Percentiles rank a stretch among this genome's conserved stretches.
Evolutionary conservation across 768 basidiomycete species (phyloP).

Genomic region (Macrolepiota fuliginosa): DNA sequence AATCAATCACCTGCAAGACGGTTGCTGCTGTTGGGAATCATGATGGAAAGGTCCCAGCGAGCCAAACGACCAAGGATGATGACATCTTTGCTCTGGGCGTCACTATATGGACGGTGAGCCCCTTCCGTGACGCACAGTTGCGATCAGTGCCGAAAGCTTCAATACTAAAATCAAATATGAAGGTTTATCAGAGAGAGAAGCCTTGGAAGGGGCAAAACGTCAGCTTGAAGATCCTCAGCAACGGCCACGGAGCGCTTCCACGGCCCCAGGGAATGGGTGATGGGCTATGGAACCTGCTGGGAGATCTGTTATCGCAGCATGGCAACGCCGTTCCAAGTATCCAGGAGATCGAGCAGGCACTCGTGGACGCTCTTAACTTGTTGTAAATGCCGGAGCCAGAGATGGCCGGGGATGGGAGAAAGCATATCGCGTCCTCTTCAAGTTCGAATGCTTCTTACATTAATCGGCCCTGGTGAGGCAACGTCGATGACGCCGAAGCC

Average conservation of each 20-base stretch:
- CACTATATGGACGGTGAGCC: constrained; percentile 3
- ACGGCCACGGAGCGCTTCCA: not conserved
- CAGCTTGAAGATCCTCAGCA: not conserved
- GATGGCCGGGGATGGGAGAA: no score
- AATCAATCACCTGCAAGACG: not conserved
- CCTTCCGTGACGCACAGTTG: no score
- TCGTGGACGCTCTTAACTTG: not conserved
- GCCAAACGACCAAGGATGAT: not conserved
- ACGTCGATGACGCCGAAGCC: no score
- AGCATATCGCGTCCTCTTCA: no score
- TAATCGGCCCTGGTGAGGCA: no score
- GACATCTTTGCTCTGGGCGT: not conserved
- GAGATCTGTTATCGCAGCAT: not conserved
- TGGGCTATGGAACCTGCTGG: not conserved
- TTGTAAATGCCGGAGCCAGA: no score
- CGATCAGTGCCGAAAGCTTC: not conserved
- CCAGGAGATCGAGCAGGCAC: not conserved
- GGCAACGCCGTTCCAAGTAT: not conserved
- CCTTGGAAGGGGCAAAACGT: not conserved
- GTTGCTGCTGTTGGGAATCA: not conserved
- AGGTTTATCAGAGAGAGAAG: not conserved
- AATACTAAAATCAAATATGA: not conserved
- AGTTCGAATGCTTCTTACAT: no score
- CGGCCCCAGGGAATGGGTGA: not conserved
- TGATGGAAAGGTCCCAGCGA: not conserved